These are phyloP conservation scores for Lophium mytilinum DNA, from an alignment of 495 filamentous ascomycete species.

Conservation along the genomic window DNA sequence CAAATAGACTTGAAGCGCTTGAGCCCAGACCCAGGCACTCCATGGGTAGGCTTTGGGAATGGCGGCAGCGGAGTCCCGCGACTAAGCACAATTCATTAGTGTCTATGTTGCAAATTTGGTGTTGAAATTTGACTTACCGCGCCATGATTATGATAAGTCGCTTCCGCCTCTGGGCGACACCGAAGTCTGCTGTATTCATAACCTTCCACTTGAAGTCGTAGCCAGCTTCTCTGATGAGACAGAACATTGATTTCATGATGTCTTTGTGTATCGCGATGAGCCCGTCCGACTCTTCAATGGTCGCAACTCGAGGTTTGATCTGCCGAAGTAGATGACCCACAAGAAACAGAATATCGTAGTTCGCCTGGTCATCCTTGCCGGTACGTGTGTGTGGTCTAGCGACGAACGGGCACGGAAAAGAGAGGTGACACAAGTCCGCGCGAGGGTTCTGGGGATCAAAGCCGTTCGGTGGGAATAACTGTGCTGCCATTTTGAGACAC, in stretches of 20 bases:
- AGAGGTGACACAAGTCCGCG: constrained; percentile 71
- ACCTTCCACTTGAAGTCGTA: constrained; percentile 62
- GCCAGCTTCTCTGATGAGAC: constrained; percentile 53
- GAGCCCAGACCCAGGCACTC: constrained; percentile 27
- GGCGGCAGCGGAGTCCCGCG: constrained; percentile 66
- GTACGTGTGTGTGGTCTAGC: constrained; percentile 55
- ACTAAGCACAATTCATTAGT: constrained; percentile 34
- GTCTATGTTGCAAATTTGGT: no score
- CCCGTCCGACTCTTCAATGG: constrained; percentile 74
- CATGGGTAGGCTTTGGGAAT: constrained; percentile 63
- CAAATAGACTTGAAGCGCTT: constrained; percentile 4
- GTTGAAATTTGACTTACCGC: constrained; percentile 44
- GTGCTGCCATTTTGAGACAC: constrained; percentile 39
- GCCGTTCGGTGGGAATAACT: constrained; percentile 38
- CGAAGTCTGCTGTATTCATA: constrained; percentile 49
- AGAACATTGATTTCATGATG: constrained; percentile 52
- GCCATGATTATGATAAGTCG: constrained; percentile 73
- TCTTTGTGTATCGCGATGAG: constrained; percentile 38
- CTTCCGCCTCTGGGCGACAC: constrained; percentile 50
- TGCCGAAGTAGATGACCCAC: constrained; percentile 51
- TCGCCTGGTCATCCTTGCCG: constrained; percentile 50
- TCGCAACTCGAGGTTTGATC: constrained; percentile 61
- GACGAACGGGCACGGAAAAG: constrained; percentile 77
- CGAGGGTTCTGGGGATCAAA: constrained; percentile 21
- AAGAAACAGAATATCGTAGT: constrained; percentile 54